Evolutionary conservation across 208 protist genomes (phyloP).

Genomic region (Crithidia sp.): DNA sequence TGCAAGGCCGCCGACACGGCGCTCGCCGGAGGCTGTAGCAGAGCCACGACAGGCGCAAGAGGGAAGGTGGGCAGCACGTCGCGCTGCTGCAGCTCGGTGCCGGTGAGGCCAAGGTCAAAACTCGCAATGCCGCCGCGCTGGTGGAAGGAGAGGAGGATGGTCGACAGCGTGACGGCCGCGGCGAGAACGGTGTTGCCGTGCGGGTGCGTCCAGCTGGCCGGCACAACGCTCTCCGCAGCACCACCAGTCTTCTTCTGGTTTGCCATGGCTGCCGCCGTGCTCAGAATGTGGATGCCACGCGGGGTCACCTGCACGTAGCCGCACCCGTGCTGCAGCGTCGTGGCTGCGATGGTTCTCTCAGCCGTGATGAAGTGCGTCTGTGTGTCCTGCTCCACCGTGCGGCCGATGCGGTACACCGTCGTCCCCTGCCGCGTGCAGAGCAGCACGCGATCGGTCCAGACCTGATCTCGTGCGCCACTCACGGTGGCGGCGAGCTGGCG

Average conservation of each 20-base stretch:
- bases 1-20: constrained; percentile 33
- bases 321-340: constrained; percentile 62
- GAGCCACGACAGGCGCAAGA: constrained; percentile 51
- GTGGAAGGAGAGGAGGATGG: constrained; percentile 61
- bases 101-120: constrained; percentile 71
- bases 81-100: constrained; percentile 57
- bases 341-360: constrained; percentile 75
- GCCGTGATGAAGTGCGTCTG: constrained; percentile 56
- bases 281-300: constrained; percentile 57
- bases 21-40: constrained; percentile 55
- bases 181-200: constrained; percentile 79
- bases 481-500: constrained; percentile 30
- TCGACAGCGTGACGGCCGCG: constrained; percentile 57
- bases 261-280: constrained; percentile 6
- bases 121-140: constrained; percentile 75
- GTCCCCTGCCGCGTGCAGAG: constrained; percentile 73
- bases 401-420: constrained; percentile 54
- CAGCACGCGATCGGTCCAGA: constrained; percentile 47
- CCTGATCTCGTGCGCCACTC: constrained; percentile 25
- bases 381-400: constrained; percentile 66
- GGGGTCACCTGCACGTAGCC: constrained; percentile 85
- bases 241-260: neutral
- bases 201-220: constrained; percentile 69
- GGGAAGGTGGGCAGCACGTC: constrained; percentile 77
- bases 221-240: constrained; percentile 29